phyloP scores from a whole-genome alignment of 495 filamentous ascomycete species.

The Eremomyces bilateralis region DNA sequence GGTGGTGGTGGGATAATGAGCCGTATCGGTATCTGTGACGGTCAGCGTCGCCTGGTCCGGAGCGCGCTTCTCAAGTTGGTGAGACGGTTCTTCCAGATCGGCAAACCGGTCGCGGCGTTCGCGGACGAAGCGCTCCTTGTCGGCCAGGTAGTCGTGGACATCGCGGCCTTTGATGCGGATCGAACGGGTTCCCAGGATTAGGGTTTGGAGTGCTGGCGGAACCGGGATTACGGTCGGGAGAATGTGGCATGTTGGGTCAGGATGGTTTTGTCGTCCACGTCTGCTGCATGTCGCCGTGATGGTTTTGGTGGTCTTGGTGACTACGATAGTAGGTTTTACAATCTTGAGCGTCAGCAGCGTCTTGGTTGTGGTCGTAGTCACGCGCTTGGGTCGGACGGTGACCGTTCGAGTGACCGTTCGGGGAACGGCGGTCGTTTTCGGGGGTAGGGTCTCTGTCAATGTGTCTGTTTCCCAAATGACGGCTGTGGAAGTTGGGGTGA shows the following conservation, averaged over 20 bases:
- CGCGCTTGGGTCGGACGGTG: constrained; percentile 9
- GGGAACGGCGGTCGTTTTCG: constrained; percentile 14
- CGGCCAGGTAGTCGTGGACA: constrained; percentile 3
- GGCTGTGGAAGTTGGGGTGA: constrained; percentile 6
- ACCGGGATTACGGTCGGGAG: too few species aligned
- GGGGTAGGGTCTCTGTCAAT: too few species aligned
- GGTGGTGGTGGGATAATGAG: constrained; percentile 6
- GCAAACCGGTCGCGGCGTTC: neutral
- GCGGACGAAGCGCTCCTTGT: constrained; percentile 1
- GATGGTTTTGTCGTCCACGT: too few species aligned
- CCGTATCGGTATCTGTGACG: constrained; percentile 11
- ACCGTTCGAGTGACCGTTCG: constrained; percentile 7
- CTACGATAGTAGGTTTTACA: constrained; percentile 7
- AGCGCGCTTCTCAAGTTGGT: constrained; percentile 10
- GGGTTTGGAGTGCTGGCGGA: too few species aligned
- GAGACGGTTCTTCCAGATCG: neutral
- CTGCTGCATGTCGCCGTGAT: constrained; percentile 12
- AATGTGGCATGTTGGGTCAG: too few species aligned
- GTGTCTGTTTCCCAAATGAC: too few species aligned
- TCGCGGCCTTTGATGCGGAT: constrained; percentile 1
- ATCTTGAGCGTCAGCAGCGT: constrained; percentile 12
- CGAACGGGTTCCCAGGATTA: too few species aligned
- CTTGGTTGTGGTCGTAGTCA: constrained; percentile 12
- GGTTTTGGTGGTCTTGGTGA: constrained; percentile 11
- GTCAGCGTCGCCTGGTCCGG: constrained; percentile 14